A percentile compares a stretch with the other conserved stretches of the same genome.
These are phyloP conservation scores for Teratosphaeria gauchensis DNA, from an alignment of 2,329 filamentous ascomycete genomes.

Conservation along the genomic window DNA sequence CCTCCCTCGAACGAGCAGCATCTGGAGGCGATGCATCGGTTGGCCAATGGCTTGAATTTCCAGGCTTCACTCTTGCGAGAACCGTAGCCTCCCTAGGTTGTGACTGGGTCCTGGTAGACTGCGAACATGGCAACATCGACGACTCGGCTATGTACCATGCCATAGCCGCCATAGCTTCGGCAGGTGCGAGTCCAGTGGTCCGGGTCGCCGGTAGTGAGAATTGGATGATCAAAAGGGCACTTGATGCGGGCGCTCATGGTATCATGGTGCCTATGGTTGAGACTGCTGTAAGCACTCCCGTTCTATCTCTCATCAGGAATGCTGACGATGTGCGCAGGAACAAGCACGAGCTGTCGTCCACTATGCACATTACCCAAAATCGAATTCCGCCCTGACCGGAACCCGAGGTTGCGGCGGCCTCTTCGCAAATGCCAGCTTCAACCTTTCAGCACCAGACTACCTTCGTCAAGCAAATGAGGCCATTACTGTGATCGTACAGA, in stretches of 20 bases:
- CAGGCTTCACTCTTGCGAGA: constrained; percentile 9
- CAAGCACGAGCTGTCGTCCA: constrained; percentile 39
- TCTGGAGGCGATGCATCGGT: constrained; percentile 4
- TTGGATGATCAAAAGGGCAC: constrained; percentile 54
- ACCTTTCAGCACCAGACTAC: constrained; percentile 2
- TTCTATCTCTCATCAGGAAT: background rate
- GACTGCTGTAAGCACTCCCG: constrained; percentile 26
- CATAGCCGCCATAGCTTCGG: constrained; percentile 39
- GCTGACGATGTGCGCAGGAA: constrained; percentile 30
- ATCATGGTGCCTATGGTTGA: constrained; percentile 32
- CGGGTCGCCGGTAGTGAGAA: constrained; percentile 46
- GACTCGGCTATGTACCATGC: constrained; percentile 47
- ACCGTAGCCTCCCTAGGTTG: constrained; percentile 9
- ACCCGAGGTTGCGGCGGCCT: constrained; percentile 44
- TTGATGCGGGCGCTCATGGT: constrained; percentile 52
- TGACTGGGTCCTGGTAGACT: constrained; percentile 34
- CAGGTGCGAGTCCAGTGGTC: constrained; percentile 35
- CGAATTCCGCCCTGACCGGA: constrained; percentile 18
- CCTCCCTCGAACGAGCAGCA: constrained; percentile 7
- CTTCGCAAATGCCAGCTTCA: constrained; percentile 28
- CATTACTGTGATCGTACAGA: constrained; percentile 39
- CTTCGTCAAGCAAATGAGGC: constrained; percentile 23
- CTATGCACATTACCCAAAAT: constrained; percentile 43
- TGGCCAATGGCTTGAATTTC: constrained; percentile 11
- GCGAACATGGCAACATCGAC: constrained; percentile 49